Percentiles rank a stretch among this genome's conserved stretches.
These are phyloP conservation scores for Dioscorea alata DNA, from an alignment of 106 monocot species.

Conservation along the genomic window DNA sequence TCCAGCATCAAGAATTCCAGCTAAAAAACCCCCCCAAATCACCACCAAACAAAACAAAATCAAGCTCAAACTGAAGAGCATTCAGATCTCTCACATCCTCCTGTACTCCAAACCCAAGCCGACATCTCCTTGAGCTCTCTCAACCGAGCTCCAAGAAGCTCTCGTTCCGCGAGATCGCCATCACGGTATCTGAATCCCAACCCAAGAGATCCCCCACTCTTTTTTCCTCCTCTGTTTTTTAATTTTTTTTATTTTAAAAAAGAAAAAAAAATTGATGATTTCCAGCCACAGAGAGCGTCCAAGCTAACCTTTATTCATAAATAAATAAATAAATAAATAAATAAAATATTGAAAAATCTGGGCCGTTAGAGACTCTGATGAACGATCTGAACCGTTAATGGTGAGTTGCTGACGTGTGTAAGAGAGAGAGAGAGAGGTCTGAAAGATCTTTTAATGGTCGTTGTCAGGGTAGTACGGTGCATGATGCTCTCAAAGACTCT, in stretches of 20 bases:
- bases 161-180: conserved; percentile 41
- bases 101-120: too few relatives aligned
- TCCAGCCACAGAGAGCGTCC: neutral
- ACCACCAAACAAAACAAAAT: neutral
- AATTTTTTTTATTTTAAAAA: too few relatives aligned
- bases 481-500: neutral
- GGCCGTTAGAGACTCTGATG: neutral
- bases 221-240: too few relatives aligned
- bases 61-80: too few relatives aligned
- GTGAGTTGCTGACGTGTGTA: neutral
- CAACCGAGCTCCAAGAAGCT: conserved; percentile 57
- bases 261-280: too few relatives aligned
- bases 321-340: too few relatives aligned
- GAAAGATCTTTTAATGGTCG: conserved; percentile 11
- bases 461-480: conserved; percentile 6
- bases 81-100: too few relatives aligned
- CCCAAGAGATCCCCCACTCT: too few relatives aligned
- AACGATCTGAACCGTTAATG: neutral
- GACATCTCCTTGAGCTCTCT: neutral
- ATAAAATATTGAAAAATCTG: neutral
- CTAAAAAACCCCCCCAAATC: neutral
- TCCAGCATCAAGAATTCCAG: conserved; percentile 1
- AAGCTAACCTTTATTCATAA: neutral
- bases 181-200: neutral
- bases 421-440: neutral